These are phyloP conservation scores for Curvularia verruculosa DNA, from an alignment of 2,329 filamentous ascomycete species.

Conservation along the genomic window DNA sequence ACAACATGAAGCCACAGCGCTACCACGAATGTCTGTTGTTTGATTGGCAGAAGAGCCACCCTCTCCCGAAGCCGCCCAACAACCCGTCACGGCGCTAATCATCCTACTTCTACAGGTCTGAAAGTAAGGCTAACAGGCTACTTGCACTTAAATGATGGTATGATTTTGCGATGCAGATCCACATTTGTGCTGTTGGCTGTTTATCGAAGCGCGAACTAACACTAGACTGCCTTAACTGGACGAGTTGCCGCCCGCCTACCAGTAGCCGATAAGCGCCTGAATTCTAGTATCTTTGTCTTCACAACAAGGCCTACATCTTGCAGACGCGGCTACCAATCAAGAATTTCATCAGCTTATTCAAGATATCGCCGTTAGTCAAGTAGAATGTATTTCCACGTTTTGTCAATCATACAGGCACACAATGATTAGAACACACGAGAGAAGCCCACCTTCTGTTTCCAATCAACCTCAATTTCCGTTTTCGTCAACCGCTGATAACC, in stretches of 20 bases:
- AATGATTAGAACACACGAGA: background rate
- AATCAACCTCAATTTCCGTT: background rate
- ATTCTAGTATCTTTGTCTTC: background rate
- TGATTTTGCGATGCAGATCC: background rate
- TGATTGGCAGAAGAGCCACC: background rate
- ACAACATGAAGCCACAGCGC: background rate
- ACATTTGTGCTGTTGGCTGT: too few relatives aligned
- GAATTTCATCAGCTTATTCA: background rate
- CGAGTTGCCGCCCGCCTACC: background rate
- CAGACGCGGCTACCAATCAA: background rate
- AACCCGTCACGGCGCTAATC: background rate
- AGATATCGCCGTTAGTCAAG: too few relatives aligned
- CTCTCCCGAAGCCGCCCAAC: background rate
- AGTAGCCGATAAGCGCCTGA: constrained; percentile 1
- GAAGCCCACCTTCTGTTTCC: background rate
- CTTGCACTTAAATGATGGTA: background rate
- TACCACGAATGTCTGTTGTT: background rate
- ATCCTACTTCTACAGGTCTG: background rate
- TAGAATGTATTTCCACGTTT: too few relatives aligned
- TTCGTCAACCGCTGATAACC: background rate
- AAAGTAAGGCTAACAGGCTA: background rate
- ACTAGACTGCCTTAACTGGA: too few relatives aligned
- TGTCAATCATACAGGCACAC: too few relatives aligned
- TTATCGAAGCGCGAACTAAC: too few relatives aligned
- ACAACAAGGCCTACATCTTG: background rate